Conservation (phyloP, 768 basidiomycete genomes). For the Bullera alba region DNA sequence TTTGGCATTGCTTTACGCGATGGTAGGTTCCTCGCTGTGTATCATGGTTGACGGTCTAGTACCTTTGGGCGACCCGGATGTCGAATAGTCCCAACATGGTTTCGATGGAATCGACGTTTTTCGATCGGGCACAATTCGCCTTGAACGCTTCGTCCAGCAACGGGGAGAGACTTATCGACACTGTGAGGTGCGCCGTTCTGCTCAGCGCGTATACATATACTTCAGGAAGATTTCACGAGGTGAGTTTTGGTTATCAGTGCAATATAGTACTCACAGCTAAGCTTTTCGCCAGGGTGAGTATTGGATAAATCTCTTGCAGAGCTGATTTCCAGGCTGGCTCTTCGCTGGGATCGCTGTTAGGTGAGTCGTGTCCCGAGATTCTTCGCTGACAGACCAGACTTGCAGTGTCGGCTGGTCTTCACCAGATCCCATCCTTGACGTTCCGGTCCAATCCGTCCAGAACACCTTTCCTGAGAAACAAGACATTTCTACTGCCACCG, state of each 20-base stretch:
- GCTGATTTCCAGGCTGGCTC: slow-evolving; percentile 24
- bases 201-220: slow-evolving; percentile 27
- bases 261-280: background rate
- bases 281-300: background rate
- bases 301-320: background rate
- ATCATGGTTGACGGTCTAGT: slow-evolving; percentile 8
- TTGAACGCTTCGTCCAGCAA: slow-evolving; percentile 21
- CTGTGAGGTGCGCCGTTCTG: slow-evolving; percentile 29
- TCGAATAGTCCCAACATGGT: slow-evolving; percentile 17
- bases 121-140: slow-evolving; percentile 13
- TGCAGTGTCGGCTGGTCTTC: slow-evolving; percentile 28
- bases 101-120: slow-evolving; percentile 22
- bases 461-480: slow-evolving; percentile 25
- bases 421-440: slow-evolving; percentile 26
- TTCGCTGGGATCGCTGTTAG: slow-evolving; percentile 20
- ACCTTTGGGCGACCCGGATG: slow-evolving; percentile 37
- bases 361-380: slow-evolving; percentile 4
- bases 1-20: slow-evolving; percentile 30
- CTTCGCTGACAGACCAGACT: slow-evolving; percentile 8
- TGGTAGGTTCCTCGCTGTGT: slow-evolving; percentile 16
- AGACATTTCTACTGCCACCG: slow-evolving; percentile 24
- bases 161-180: slow-evolving; percentile 32
- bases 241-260: slow-evolving; percentile 4
- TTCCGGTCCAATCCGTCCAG: slow-evolving; percentile 13
- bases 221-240: slow-evolving; percentile 30